Evolutionary conservation across 2,329 filamentous ascomycete genomes (phyloP), one percentile per base, ranked within the genome.

Genomic region (Fusarium tuaranense): DNA sequence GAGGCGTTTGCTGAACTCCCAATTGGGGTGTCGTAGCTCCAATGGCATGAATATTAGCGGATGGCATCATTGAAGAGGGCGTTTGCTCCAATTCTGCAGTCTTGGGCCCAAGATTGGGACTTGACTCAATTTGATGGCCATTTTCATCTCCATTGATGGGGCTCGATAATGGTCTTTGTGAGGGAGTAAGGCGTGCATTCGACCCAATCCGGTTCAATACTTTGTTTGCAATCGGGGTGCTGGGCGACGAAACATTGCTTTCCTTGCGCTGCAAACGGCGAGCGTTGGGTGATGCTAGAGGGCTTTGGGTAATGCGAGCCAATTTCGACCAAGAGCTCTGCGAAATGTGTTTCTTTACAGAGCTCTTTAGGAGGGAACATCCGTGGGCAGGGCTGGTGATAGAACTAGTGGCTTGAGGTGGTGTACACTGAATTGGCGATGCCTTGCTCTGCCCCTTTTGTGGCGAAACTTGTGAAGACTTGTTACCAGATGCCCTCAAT

Each of bases 331-430:
- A 80, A 13, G 78, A 75, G 8, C 69, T 76, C 25, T 73, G 68
- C 14, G 80, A 75, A 25, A 81, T 73, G 30, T 78, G 67, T 5
- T 63, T 74, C 58, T 76, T 75, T 9, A 80, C 39, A 12, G 80
- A 75, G 36, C 58, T 63, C 25, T 72, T 79, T 2, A 81, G 62
- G 18, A 78, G 75, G 38, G 73, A 75, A 4, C 69, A 72, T 9
- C 63, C 48, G 63, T 44, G 55, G 13, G 67, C 63, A 32, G 67
- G 41, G 18, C 67, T 65, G 20, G 44, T 9, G 25, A 36, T n/a
- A 32, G n/a, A 44, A 18, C 13, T 55, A 53, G 14, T 41, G 25
- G 22, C 22, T 14, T 59, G 25, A 18, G 62, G 38, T 14, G 44
- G 12, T 30, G 46, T 12, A n/a, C 18, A 18, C n/a, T 65, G 41